Conservation (phyloP, 768 basidiomycete species). For the Tricholoma hemisulphureum region DNA sequence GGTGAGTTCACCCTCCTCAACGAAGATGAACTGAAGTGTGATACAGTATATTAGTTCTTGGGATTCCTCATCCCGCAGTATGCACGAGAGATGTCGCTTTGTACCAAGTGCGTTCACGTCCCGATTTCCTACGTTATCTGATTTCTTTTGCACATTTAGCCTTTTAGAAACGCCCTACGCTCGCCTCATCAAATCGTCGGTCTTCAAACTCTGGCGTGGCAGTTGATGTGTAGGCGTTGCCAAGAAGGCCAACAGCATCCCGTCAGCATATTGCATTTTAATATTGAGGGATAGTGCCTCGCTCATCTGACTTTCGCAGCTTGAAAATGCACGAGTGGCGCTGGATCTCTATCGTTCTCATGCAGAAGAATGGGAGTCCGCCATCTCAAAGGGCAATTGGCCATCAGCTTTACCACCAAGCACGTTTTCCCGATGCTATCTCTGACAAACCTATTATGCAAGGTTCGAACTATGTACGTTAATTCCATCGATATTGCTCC, state of each 20-base stretch:
- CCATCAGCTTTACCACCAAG: constrained; percentile 74
- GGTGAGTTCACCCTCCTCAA: constrained; percentile 42
- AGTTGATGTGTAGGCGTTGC: constrained; percentile 75
- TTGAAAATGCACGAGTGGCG: constrained; percentile 72
- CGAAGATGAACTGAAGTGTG: constrained; percentile 7
- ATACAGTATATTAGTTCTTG: constrained; percentile 54
- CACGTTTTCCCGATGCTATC: constrained; percentile 78
- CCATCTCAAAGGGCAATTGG: constrained; percentile 63
- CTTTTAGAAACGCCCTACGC: constrained; percentile 70
- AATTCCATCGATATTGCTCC: constrained; percentile 2
- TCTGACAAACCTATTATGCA: constrained; percentile 31
- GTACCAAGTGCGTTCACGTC: constrained; percentile 46
- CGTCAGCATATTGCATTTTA: constrained; percentile 43
- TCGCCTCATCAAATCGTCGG: constrained; percentile 68
- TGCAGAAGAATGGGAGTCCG: constrained; percentile 63
- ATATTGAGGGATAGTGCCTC: constrained; percentile 3
- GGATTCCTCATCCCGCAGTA: constrained; percentile 76
- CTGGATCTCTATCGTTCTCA: constrained; percentile 58
- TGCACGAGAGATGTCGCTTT: constrained; percentile 78
- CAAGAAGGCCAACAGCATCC: constrained; percentile 72
- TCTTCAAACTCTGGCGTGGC: constrained; percentile 78
- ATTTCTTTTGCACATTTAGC: constrained; percentile 34
- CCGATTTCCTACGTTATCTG: constrained; percentile 16
- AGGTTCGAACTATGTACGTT: neutral
- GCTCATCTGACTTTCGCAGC: constrained; percentile 37